Conservation (phyloP, 2,329 filamentous ascomycete genomes). For the Blumeria graminis region DNA sequence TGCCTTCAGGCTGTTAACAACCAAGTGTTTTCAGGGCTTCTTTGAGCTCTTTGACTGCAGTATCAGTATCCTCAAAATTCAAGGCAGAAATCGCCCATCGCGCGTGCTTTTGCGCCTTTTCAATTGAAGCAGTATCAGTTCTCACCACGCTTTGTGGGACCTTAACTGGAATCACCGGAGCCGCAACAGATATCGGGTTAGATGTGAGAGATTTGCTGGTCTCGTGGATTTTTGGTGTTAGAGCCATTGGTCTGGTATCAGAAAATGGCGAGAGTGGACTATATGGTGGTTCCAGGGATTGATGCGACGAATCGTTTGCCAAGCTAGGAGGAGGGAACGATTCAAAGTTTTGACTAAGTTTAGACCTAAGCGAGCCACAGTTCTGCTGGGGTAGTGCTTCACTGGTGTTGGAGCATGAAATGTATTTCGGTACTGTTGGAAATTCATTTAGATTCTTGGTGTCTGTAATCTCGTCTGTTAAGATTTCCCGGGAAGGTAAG, state of each 20-base stretch:
- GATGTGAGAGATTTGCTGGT: constrained; percentile 5
- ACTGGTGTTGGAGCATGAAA: no score
- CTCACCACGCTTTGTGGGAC: constrained; percentile 19
- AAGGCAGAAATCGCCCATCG: constrained; percentile 91
- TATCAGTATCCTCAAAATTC: constrained; percentile 87
- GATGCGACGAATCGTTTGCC: constrained; percentile 3
- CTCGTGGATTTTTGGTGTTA: constrained; percentile 5
- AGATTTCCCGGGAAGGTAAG: constrained; percentile 20
- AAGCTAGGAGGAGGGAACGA: constrained; percentile 13
- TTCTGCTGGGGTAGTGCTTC: no score
- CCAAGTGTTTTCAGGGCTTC: constrained; percentile 33
- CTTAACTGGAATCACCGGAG: constrained; percentile 2
- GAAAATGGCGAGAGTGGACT: no score
- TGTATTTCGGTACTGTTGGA: no score
- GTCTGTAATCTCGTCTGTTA: no score
- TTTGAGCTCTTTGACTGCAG: constrained; percentile 64
- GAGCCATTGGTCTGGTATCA: constrained; percentile 4
- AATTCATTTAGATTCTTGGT: no score
- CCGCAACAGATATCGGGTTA: background rate
- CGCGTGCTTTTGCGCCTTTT: constrained; percentile 77
- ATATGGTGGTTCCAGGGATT: constrained; percentile 2
- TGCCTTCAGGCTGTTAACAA: constrained; percentile 6
- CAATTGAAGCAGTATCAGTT: constrained; percentile 45
- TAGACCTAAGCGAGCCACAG: background rate
- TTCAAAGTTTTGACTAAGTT: constrained; percentile 4